Evolutionary conservation across 805 yeast species (phyloP), one percentile per base, ranked within the genome.

Genomic region (Metschnikowia similis): DNA sequence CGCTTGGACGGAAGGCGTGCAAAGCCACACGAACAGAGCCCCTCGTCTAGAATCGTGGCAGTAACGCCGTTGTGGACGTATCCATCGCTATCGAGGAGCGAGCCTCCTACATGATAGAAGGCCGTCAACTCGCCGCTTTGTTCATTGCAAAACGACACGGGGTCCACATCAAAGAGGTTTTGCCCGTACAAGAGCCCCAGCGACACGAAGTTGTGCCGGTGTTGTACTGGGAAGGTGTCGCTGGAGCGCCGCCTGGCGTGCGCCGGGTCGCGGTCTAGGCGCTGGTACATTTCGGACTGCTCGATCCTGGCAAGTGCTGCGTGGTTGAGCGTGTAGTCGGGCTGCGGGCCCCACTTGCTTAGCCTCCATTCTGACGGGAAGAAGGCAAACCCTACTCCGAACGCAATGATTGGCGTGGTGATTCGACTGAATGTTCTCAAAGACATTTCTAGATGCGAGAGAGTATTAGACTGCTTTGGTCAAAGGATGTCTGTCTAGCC

Each of bases 21-120:
- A 63, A 90, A 92, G 13, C 97, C 98, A 60, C 96, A 87, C 40
- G 82, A 75, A 60, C 96, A 89, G 29, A 92, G 69, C 0, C 86
- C 85, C 63, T 91, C 97, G 66, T 92, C 98, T 47, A 92, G 53
- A 11, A 92, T 65, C 1, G 96, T 83, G 2, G 95, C 78, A 5
- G 88, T 67, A 3, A 91, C 74, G 3, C 97, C 97, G 58, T 87
- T 85, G 63, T 89, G 96, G 16, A 92, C 79, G 47, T 82, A 81
- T 0, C 88, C 88, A 44, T 84, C 86, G 44, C 79, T 80, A 45
- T 91, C 88, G 6, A 82, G 73, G 35, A 90, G 63, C 35, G 77
- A 74, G 5, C 70, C 63, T 1, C 97, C 97, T 35, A 91, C 63
- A 59, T 87, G 90, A 57, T 82, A 82, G 59, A 88, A 83, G 1